Percentiles rank a stretch among this genome's conserved stretches.
These are phyloP conservation scores for Yarrowia divulgata DNA, from an alignment of 805 yeast genomes.

Conservation along the genomic window DNA sequence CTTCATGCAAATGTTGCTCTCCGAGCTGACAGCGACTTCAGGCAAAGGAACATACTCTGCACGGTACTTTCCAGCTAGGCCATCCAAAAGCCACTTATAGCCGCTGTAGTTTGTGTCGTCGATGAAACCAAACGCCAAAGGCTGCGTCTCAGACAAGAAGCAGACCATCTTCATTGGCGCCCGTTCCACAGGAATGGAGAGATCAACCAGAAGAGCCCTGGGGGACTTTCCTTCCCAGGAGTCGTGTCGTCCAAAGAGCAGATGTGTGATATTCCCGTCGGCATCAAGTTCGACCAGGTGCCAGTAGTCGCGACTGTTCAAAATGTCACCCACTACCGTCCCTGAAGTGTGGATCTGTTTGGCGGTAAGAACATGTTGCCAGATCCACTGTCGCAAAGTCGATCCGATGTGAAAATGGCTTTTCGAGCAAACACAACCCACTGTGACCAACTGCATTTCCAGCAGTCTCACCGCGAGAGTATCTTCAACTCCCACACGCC, in stretches of 20 bases:
- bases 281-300: not conserved
- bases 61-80: not conserved
- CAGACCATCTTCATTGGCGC: not conserved
- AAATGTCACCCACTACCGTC: too few relatives aligned
- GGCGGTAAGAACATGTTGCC: not conserved
- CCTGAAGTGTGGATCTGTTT: not conserved
- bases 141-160: not conserved
- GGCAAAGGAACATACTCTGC: not conserved
- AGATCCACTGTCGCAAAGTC: not conserved
- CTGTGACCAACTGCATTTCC: not conserved
- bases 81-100: not conserved
- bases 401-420: not conserved
- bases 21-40: not conserved
- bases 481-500: not conserved
- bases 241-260: not conserved
- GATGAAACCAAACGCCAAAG: not conserved
- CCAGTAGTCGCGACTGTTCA: not conserved
- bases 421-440: not conserved
- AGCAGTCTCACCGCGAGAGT: not conserved
- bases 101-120: not conserved
- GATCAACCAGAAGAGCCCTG: not conserved
- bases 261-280: not conserved
- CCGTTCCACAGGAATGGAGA: not conserved
- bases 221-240: not conserved
- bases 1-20: not conserved